Evolutionary conservation across 2,329 filamentous ascomycete species (phyloP).

Genomic region (Albophoma yamanashiensis): DNA sequence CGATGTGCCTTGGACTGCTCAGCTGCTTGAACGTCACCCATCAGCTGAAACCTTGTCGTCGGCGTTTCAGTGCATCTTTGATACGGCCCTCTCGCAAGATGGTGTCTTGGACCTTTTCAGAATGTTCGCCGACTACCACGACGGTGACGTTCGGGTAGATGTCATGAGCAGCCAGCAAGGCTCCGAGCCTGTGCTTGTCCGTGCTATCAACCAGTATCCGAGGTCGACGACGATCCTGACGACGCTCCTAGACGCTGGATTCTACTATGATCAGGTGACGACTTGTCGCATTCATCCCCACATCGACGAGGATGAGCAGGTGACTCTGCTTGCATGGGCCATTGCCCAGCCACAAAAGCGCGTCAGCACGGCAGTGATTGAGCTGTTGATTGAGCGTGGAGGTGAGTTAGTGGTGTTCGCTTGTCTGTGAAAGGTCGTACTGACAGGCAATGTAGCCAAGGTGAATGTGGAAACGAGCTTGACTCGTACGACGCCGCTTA

Average conservation of each 20-base stretch:
- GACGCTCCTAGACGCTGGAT: slow-evolving; percentile 44
- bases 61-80: slow-evolving; percentile 47
- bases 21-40: slow-evolving; percentile 39
- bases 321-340: slow-evolving; percentile 50
- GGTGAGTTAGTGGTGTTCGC: slow-evolving; percentile 14
- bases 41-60: slow-evolving; percentile 36
- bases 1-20: slow-evolving; percentile 35
- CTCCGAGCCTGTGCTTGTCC: slow-evolving; percentile 37
- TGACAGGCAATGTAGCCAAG: slow-evolving; percentile 31
- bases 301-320: slow-evolving; percentile 38
- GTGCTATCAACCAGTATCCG: slow-evolving; percentile 43
- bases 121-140: slow-evolving; percentile 38
- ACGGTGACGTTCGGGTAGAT: slow-evolving; percentile 38
- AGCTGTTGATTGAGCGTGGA: slow-evolving; percentile 39
- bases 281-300: slow-evolving; percentile 31
- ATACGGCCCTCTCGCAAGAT: slow-evolving; percentile 37
- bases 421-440: slow-evolving; percentile 3
- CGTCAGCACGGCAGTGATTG: slow-evolving; percentile 47
- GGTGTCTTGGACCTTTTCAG: slow-evolving; percentile 37
- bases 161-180: slow-evolving; percentile 32
- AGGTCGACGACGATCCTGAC: slow-evolving; percentile 40
- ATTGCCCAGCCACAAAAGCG: slow-evolving; percentile 52
- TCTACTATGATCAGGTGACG: slow-evolving; percentile 45
- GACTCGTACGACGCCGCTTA: slow-evolving; percentile 46
- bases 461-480: slow-evolving; percentile 42